Conservation (phyloP, 371 early-diverging fungal genomes). For the Lichtheimia hyalospora region DNA sequence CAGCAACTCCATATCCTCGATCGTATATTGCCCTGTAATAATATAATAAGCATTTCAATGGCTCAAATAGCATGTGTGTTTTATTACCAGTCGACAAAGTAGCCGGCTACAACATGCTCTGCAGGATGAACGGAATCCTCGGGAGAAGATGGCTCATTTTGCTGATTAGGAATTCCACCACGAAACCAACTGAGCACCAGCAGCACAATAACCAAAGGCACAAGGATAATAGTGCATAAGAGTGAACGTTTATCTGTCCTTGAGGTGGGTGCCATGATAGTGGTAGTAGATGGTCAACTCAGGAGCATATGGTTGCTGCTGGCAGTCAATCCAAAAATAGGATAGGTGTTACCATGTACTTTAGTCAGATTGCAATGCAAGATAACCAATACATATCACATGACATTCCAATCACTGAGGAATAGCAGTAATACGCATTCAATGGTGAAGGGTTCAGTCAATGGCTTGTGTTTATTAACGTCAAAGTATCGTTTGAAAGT, state of each 20-base stretch:
- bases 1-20: constrained; percentile 58
- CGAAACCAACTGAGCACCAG: constrained; percentile 35
- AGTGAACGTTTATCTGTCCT: constrained; percentile 12
- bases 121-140: background rate
- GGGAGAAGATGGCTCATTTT: constrained; percentile 5
- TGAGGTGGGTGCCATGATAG: background rate
- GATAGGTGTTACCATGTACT: no score
- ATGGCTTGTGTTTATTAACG: no score
- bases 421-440: no score
- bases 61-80: background rate
- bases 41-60: background rate
- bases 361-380: no score
- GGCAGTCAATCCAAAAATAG: no score
- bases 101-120: constrained; percentile 35
- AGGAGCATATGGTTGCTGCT: no score
- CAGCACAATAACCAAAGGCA: constrained; percentile 25
- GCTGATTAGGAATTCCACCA: constrained; percentile 7
- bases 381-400: no score
- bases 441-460: no score
- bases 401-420: no score
- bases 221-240: constrained; percentile 16
- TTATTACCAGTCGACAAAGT: constrained; percentile 36
- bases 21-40: constrained; percentile 69
- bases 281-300: no score
- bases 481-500: no score